Evolutionary conservation across 495 filamentous ascomycete species (phyloP), one percentile per base, ranked within the genome.

Genomic region (Coniosporium apollinis): DNA sequence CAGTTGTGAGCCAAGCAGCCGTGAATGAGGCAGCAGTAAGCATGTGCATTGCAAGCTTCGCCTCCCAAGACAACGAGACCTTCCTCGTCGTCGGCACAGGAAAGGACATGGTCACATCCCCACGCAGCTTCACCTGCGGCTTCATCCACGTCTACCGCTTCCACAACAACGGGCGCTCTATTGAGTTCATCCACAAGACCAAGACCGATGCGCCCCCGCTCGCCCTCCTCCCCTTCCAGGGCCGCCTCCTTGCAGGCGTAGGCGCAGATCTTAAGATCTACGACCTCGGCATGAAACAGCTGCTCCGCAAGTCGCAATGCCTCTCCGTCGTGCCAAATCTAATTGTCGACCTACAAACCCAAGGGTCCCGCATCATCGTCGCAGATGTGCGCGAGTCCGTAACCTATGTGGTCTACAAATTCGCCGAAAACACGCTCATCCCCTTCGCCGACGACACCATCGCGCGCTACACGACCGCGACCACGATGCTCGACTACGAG

Each of bases 151-250:
- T 96, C 31, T 99, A 94, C 57, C 74, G 84, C 22, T 86, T 96
- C 62, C 70, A 79, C 18, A 76, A 86, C 20, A 73, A 86, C 44
- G 91, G 91, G 30, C 72, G 70, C 41, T 72, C 79, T 37, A 66
- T 99, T 17, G 85, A 94, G 47, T 87, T 94, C 41, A 86, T 92
- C 39, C 91, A 96, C 59, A 94, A 94, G 56, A 96, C 91, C 5
- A 80, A 79, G 46, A 66, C 92, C 10, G 82, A 91, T 38, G 72
- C 83, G 35, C 85, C 86, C 1, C 85, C 91, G 1, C 74, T 84
- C 43, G 91, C 91, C 14, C 66, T 99, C 4, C 70, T 87, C 19
- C 71, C 72, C 13, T 99, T 96, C 64, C 87, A 99, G 57, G 91
- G 91, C 8, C 75, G 82, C 34, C 65, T 99, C 4, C 60, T 87